Percentiles rank a stretch among this genome's conserved stretches.
phyloP scores from a whole-genome alignment of 352 stramenopile species.

The Pythium scleroteichum region DNA sequence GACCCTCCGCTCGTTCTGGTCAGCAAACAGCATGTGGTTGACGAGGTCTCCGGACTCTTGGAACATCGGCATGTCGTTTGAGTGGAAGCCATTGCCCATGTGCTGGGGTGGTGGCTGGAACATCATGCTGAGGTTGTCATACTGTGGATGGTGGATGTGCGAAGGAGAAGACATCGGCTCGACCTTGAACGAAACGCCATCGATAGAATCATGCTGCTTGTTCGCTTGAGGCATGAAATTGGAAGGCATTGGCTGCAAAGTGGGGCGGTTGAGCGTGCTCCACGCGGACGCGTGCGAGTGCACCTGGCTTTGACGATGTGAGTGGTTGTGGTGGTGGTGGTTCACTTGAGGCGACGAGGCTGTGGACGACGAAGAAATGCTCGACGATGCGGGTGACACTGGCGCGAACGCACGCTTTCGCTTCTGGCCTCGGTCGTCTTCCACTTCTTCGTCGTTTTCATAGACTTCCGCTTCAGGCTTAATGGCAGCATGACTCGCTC shows the following conservation, averaged over 20 bases:
- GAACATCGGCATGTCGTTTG: slow-evolving; percentile 18
- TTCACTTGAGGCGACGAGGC: slow-evolving; percentile 7
- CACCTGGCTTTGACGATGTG: slow-evolving; percentile 7
- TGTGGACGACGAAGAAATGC: slow-evolving; percentile 5
- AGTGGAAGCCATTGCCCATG: neutral
- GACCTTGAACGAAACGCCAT: slow-evolving; percentile 23
- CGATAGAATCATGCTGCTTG: slow-evolving; percentile 4
- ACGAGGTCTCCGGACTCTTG: slow-evolving; percentile 39
- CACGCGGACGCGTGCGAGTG: slow-evolving; percentile 17
- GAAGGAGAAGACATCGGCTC: slow-evolving; percentile 17
- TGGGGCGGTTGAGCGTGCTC: slow-evolving; percentile 5
- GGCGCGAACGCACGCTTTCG: slow-evolving; percentile 52
- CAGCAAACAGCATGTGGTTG: slow-evolving; percentile 66
- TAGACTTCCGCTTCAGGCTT: slow-evolving; percentile 61
- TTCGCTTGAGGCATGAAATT: slow-evolving; percentile 6
- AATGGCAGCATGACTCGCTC: slow-evolving; percentile 56
- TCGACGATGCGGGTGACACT: slow-evolving; percentile 32
- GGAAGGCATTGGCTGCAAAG: neutral
- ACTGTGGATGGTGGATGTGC: slow-evolving; percentile 2
- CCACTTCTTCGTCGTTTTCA: slow-evolving; percentile 39
- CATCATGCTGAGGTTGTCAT: slow-evolving; percentile 16
- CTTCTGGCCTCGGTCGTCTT: slow-evolving; percentile 57
- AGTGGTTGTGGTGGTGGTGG: slow-evolving; percentile 6
- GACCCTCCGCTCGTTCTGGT: slow-evolving; percentile 57
- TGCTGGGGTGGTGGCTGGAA: neutral